Evolutionary conservation across 768 basidiomycete species (phyloP).

Genomic region (Psilocybe subaeruginosa): DNA sequence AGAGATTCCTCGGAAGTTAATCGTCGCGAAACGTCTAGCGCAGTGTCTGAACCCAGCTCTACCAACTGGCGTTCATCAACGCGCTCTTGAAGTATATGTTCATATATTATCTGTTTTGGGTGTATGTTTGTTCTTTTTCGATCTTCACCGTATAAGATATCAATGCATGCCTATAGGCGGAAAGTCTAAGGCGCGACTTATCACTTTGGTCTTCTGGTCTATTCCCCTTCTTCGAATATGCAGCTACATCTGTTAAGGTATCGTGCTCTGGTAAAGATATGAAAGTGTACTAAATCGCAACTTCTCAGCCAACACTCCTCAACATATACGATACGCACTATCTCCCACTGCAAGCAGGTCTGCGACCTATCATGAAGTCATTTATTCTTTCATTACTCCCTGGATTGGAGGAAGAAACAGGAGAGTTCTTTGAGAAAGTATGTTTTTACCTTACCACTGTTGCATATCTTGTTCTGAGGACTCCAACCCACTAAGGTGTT

Average conservation of each 20-base stretch:
- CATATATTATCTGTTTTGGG: constrained; percentile 92
- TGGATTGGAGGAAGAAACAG: constrained; percentile 96
- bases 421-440: constrained; percentile 95
- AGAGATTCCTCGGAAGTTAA: constrained; percentile 93
- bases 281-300: background rate
- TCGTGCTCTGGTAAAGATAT: constrained; percentile 9
- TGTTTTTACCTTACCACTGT: background rate
- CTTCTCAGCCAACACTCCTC: constrained; percentile 74
- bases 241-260: constrained; percentile 98
- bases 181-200: constrained; percentile 85
- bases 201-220: constrained; percentile 94
- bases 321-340: constrained; percentile 94
- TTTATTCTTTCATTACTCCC: constrained; percentile 93
- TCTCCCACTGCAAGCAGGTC: constrained; percentile 75
- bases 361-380: constrained; percentile 92
- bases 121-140: constrained; percentile 48
- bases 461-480: constrained; percentile 2
- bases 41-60: constrained; percentile 98
- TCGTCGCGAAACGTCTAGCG: constrained; percentile 92
- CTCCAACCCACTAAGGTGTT: constrained; percentile 59
- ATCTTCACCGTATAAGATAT: constrained; percentile 8
- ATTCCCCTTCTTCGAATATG: constrained; percentile 99
- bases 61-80: constrained; percentile 95
- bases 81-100: constrained; percentile 92
- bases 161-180: constrained; percentile 46